These are phyloP conservation scores for Sporothrix humicola DNA, from an alignment of 2,329 filamentous ascomycete species.

Conservation along the genomic window DNA sequence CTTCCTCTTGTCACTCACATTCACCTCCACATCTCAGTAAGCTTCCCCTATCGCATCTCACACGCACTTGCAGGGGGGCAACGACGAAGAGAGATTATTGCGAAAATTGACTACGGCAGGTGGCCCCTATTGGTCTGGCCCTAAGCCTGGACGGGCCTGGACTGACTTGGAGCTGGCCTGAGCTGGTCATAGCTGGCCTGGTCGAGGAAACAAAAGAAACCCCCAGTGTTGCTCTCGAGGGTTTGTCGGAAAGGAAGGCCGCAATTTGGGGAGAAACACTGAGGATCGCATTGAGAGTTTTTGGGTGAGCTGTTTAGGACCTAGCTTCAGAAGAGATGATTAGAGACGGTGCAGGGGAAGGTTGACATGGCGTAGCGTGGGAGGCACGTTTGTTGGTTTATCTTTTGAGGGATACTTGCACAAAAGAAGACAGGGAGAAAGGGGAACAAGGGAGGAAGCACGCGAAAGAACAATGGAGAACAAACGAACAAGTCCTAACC, in stretches of 20 bases:
- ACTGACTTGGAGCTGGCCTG: background rate
- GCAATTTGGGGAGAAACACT: background rate
- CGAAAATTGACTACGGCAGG: background rate
- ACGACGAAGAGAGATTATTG: slow-evolving; percentile 1
- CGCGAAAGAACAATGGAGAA: background rate
- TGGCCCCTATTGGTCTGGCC: slow-evolving; percentile 6
- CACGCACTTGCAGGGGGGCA: background rate
- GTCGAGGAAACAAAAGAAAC: background rate
- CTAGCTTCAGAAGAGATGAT: background rate
- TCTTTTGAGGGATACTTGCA: too few species aligned
- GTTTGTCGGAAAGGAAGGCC: slow-evolving; percentile 7
- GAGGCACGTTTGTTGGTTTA: background rate
- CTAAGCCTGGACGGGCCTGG: slow-evolving; percentile 20
- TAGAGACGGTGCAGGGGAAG: background rate
- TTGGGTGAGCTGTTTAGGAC: background rate
- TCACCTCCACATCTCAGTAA: background rate
- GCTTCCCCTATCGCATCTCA: background rate
- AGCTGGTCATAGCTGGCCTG: background rate
- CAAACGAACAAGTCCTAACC: background rate
- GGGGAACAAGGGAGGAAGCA: background rate
- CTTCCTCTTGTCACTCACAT: too few species aligned
- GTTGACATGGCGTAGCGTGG: background rate
- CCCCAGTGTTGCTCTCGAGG: background rate
- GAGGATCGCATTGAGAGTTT: background rate
- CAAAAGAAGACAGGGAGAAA: background rate